Evolutionary conservation across 2,329 filamentous ascomycete species (phyloP), one percentile per base, ranked within the genome.

Genomic region (Magnaporthiopsis incrustans): DNA sequence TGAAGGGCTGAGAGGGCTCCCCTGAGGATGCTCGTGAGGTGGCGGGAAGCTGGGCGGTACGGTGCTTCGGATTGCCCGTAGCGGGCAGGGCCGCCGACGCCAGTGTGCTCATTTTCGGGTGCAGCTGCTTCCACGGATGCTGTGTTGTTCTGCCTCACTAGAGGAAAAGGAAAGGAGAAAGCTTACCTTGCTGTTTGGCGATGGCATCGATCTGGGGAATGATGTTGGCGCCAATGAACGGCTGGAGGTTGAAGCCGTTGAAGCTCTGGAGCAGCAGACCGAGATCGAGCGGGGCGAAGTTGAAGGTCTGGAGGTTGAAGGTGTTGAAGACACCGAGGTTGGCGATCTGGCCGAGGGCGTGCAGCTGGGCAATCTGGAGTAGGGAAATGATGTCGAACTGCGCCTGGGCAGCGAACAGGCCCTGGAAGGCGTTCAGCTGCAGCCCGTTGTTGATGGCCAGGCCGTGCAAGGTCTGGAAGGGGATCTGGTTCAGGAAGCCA

Each of bases 381-480:
- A 69, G 38, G 32, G 62, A 57, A 50, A 67, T 59, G 56, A 70
- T 32, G 63, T 59, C 59, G 64, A 70, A 67, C 44, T 58, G 53
- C 5, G 53, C n/a, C 64, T 62, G 64, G 63, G 60, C 59, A 63
- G 66, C 63, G 65, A 70, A 79, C 67, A 79, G 74, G 64, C 67
- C 68, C 69, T 77, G 71, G 71, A 82, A 78, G 64, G 69, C 65
- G 66, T 75, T 68, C 63, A 82, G 69, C 71, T 82, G 76, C 70
- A 82, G 74, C 73, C 78, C 77, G 75, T 79, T 76, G 73, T 77
- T 72, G 68, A 74, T 66, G 66, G 76, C 76, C 66, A 79, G 75
- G 68, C 74, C 68, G 66, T 73, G 69, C 65, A 83, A 76, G 63
- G 78, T 73, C 68, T 74, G 73, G 59, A 82, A 74, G 66, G 79